Evolutionary conservation across 176 grass and related monocot genomes (phyloP).

Genomic region (Cymbopogon citratus): DNA sequence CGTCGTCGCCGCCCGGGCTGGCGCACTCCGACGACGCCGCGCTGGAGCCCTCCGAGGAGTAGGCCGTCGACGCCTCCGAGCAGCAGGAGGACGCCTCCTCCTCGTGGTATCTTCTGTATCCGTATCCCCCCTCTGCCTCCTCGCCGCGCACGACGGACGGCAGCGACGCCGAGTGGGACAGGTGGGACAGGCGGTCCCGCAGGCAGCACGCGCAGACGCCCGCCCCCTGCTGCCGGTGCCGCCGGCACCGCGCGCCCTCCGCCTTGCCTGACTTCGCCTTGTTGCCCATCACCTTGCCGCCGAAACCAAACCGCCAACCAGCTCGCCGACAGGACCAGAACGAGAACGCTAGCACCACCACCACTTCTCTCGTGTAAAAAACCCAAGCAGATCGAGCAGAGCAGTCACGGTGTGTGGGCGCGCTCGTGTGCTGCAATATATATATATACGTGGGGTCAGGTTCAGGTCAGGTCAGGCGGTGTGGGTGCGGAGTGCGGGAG

Average conservation of each 20-base stretch:
- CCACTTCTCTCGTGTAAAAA: not conserved
- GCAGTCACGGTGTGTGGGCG: not conserved
- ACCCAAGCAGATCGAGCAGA: not conserved
- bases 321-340: not conserved
- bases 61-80: constrained; percentile 24
- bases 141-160: constrained; percentile 32
- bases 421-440: constrained; percentile 3
- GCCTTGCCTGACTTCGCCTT: constrained; percentile 4
- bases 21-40: not conserved
- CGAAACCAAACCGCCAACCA: not conserved
- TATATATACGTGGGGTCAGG: not conserved
- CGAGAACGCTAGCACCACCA: not conserved
- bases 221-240: constrained; percentile 30
- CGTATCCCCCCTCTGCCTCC: not conserved
- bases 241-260: constrained; percentile 42
- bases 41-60: constrained; percentile 25
- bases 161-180: constrained; percentile 30
- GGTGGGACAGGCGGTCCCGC: constrained; percentile 56
- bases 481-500: not conserved
- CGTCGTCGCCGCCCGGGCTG: constrained; percentile 30
- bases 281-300: constrained; percentile 21
- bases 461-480: not conserved
- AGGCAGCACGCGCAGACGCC: constrained; percentile 83
- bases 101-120: not conserved
- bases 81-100: constrained; percentile 38